Conservation (phyloP, 176 grass and related monocot genomes). For the Paspalum notatum region DNA sequence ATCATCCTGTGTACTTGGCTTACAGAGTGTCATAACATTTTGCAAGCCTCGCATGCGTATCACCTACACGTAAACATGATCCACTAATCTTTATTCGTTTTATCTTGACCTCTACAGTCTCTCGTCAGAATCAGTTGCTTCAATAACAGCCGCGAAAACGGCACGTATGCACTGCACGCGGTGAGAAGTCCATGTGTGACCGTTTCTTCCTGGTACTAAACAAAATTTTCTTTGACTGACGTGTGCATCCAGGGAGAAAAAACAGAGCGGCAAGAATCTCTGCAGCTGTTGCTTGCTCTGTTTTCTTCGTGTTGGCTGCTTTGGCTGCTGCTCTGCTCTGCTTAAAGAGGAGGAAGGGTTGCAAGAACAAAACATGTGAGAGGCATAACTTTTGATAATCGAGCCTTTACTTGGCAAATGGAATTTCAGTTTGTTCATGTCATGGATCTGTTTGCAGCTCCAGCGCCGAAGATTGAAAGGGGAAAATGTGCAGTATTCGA, state of each 20-base stretch:
- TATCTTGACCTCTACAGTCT: neutral
- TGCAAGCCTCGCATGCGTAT: neutral
- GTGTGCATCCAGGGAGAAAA: conserved; percentile 16
- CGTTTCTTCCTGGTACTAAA: neutral
- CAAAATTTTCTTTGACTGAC: neutral
- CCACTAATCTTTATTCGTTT: neutral
- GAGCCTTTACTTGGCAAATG: neutral
- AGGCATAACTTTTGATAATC: neutral
- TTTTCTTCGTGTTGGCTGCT: conserved; percentile 22
- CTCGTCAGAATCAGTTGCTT: conserved; percentile 1
- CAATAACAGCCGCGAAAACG: neutral
- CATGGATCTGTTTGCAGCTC: conserved; percentile 18
- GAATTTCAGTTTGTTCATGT: neutral
- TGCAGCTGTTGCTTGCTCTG: neutral
- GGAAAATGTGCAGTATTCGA: conserved; percentile 50
- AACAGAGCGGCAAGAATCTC: conserved; percentile 18
- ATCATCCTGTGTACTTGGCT: neutral
- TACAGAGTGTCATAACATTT: neutral
- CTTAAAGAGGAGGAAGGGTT: conserved; percentile 29
- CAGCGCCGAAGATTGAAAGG: conserved; percentile 15
- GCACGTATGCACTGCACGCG: neutral
- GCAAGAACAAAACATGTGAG: conserved; percentile 6
- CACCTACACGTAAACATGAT: neutral
- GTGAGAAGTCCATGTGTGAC: neutral
- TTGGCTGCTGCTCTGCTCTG: conserved; percentile 12